phyloP scores from a whole-genome alignment of 129 eudicot species.

The Apium graveolens region DNA sequence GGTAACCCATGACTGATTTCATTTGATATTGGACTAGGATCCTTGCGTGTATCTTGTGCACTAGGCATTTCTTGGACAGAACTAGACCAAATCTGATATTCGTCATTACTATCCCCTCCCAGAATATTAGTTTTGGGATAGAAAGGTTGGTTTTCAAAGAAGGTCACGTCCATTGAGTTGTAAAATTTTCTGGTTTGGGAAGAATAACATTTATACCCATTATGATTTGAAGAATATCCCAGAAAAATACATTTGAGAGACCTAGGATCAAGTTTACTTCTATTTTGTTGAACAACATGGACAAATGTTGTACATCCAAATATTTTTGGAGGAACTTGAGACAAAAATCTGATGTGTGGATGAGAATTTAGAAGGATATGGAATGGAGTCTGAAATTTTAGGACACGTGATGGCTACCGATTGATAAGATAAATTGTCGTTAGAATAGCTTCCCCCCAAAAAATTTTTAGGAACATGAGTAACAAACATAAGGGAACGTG shows the following conservation, averaged over 20 bases:
- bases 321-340: not conserved
- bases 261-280: not conserved
- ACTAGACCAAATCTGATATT: too few species aligned
- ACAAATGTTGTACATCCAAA: constrained; percentile 10
- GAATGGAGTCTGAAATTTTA: not conserved
- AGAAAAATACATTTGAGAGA: constrained; percentile 6
- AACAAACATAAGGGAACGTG: constrained; percentile 8
- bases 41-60: too few species aligned
- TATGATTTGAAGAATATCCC: not conserved
- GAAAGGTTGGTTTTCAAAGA: not conserved
- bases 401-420: not conserved
- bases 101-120: not conserved
- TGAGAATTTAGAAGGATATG: not conserved
- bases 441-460: constrained; percentile 19
- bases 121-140: not conserved
- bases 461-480: constrained; percentile 17
- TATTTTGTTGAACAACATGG: not conserved
- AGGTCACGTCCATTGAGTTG: constrained; percentile 3
- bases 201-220: not conserved
- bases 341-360: not conserved
- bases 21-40: too few species aligned
- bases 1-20: too few species aligned
- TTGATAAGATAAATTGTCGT: constrained; percentile 5
- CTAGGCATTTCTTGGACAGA: not conserved
- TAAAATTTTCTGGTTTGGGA: not conserved